Percentiles rank a stretch among this genome's conserved stretches.
phyloP scores from a whole-genome alignment of 2,329 filamentous ascomycete species.

The Gaeumannomyces tritici region DNA sequence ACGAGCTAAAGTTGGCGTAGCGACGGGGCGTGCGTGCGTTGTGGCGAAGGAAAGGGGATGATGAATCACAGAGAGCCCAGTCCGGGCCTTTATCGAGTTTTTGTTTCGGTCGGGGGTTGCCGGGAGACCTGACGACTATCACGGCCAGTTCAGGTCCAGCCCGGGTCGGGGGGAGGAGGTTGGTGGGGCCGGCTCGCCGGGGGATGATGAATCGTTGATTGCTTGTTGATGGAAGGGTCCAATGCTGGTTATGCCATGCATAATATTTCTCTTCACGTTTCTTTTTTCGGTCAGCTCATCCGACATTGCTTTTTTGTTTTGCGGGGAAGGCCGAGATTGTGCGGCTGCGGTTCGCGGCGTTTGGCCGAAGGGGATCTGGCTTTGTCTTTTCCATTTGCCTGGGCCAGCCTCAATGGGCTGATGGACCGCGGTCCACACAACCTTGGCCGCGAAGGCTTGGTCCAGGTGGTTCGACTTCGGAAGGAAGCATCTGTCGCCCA shows the following conservation, averaged over 20 bases:
- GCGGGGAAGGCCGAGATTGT: not conserved
- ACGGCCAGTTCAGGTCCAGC: too few species aligned
- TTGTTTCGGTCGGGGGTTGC: too few species aligned
- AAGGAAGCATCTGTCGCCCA: not conserved
- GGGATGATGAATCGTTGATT: not conserved
- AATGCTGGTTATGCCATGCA: not conserved
- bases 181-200: too few species aligned
- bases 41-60: too few species aligned
- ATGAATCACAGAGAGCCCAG: not conserved
- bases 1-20: not conserved
- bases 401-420: not conserved
- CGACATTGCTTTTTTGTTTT: not conserved
- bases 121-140: too few species aligned
- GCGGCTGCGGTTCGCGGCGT: too few species aligned
- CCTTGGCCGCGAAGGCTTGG: not conserved
- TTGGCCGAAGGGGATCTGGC: not conserved
- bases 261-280: not conserved
- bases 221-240: not conserved
- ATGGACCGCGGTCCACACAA: not conserved
- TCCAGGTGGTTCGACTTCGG: not conserved
- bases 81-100: not conserved
- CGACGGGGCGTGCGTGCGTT: too few species aligned
- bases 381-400: not conserved
- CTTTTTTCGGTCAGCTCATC: not conserved
- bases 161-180: too few species aligned